Conservation (phyloP, 768 basidiomycete genomes). For the Cystofilobasidium bisporidii region DNA sequence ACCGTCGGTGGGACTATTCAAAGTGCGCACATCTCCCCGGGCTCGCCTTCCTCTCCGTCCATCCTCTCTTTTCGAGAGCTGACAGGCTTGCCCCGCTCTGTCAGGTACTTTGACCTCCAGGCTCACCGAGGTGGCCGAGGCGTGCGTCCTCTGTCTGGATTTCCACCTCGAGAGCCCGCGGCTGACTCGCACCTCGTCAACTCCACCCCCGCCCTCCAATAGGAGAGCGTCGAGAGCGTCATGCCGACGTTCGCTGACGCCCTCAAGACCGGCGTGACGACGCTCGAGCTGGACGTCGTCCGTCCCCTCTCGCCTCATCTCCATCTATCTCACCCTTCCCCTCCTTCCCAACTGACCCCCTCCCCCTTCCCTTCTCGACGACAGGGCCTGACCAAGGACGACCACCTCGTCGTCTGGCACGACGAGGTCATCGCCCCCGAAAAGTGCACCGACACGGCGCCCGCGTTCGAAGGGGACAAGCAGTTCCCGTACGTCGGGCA, state of each 20-base stretch:
- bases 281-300: conserved; percentile 64
- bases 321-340: background rate
- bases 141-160: background rate
- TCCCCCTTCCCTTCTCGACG: background rate
- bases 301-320: conserved; percentile 30
- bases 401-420: conserved; percentile 69
- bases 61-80: background rate
- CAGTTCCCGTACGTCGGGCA: conserved; percentile 34
- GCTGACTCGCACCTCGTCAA: background rate
- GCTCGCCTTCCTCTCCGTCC: too few relatives aligned
- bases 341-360: background rate
- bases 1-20: background rate
- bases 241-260: conserved; percentile 68
- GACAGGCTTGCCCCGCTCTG: background rate
- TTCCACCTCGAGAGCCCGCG: background rate
- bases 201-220: background rate
- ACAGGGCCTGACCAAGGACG: conserved; percentile 48
- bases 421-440: conserved; percentile 54
- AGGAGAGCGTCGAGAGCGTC: conserved; percentile 15
- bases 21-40: too few relatives aligned
- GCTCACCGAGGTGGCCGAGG: conserved; percentile 27
- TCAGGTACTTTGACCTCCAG: conserved; percentile 21
- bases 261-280: conserved; percentile 74
- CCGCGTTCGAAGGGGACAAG: conserved; percentile 40
- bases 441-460: conserved; percentile 62